Conservation (phyloP, 106 monocot genomes). For the Posidonia australis region DNA sequence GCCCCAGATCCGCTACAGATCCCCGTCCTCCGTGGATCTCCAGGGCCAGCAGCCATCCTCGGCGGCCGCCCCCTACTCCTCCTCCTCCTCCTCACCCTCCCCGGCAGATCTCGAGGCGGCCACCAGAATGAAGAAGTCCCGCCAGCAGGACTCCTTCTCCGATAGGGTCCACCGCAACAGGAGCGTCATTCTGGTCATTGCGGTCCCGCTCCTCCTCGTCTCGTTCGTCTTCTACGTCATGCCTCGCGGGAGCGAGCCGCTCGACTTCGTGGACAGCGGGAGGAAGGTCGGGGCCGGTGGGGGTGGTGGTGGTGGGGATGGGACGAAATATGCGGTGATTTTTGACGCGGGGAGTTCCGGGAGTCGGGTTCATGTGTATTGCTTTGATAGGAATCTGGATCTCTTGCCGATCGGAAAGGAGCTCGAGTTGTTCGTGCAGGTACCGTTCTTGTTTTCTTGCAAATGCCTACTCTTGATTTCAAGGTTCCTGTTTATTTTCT, state of each 20-base stretch:
- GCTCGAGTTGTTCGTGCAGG: slow-evolving; percentile 68
- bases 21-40: slow-evolving; percentile 59
- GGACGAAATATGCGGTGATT: slow-evolving; percentile 62
- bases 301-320: slow-evolving; percentile 8
- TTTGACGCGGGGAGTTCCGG: slow-evolving; percentile 93
- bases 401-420: slow-evolving; percentile 62
- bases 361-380: slow-evolving; percentile 79
- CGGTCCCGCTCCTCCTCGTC: slow-evolving; percentile 45
- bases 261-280: slow-evolving; percentile 4
- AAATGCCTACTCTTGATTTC: background rate
- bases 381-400: slow-evolving; percentile 56
- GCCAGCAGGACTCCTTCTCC: slow-evolving; percentile 25
- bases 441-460: slow-evolving; percentile 2
- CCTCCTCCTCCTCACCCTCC: too few relatives aligned
- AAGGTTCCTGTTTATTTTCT: background rate
- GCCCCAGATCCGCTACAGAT: slow-evolving; percentile 62
- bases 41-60: background rate
- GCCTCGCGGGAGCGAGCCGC: slow-evolving; percentile 27
- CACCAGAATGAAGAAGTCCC: slow-evolving; percentile 52
- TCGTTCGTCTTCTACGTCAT: slow-evolving; percentile 59
- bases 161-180: slow-evolving; percentile 61
- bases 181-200: slow-evolving; percentile 42
- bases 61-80: too few relatives aligned
- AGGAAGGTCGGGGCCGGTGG: slow-evolving; percentile 29
- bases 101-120: slow-evolving; percentile 21